Base-by-base conservation (phyloP, 768 basidiomycete species). In the Boletus reticulatus region DNA sequence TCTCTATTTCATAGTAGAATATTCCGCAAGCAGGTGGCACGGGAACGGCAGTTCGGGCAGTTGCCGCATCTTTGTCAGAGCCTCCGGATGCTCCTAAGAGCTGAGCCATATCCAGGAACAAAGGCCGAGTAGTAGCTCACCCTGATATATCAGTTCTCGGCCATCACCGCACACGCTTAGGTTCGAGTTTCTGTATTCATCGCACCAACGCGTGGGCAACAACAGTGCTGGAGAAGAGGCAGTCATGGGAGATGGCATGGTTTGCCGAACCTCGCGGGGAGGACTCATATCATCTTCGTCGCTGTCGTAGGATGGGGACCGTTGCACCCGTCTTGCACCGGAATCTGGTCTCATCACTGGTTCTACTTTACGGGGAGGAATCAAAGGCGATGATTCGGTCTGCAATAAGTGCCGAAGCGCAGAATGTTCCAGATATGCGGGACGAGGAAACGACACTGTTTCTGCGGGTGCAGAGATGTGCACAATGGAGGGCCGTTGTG, bases 1-100 rank as follows among this genome's bases (percentile, higher is more conserved):
- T 84, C 63, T 89, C 84, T 6, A 94, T 84, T 75, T 99, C 96
- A 67, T 88, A 99, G 71, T 98, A 99, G 67, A 92, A 96, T 52
- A 98, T 85, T 22, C 95, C 97, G 62, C 90, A 90, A 12, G 88
- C 85, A 1, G 87, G 78, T 2, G 95, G 95, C 46, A 96, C 88
- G 1, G 88, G 82, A 60, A 84, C 75, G 43, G 81, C 82, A 1
- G 95, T 85, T 48, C 93, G 82, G 5, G 90, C 89, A 41, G 94
- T 80, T 12, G 92, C 91, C 0, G 93, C 92, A 52, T 96, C 94
- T 55, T 84, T 84, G 53, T 94, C 92, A 13, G 83, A 84, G 49
- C 72, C 79, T 55, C 76, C 77, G 10, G 80, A 77, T 13, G 78
- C 72, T 52, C 85, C 84, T 81, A 38, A 62, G 63, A 38, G 29